Evolutionary conservation across 371 early-diverging fungal genomes (phyloP).

Genomic region (Rhizopus arrhizus): DNA sequence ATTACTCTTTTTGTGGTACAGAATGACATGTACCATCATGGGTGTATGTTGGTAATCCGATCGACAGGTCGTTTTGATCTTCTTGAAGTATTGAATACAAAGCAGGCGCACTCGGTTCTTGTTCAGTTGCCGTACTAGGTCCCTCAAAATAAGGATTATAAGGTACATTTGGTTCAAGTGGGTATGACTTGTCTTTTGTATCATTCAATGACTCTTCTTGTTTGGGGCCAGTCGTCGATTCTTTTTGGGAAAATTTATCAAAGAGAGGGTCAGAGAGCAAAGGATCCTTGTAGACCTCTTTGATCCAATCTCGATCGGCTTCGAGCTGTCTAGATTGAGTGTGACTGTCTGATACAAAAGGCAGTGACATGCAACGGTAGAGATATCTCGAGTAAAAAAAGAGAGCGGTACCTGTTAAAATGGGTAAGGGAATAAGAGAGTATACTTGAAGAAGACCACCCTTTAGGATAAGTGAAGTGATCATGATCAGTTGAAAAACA

Average conservation of each 20-base stretch:
- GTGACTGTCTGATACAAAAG: background rate
- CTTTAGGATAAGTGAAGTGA: conserved; percentile 60
- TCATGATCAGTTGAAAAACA: conserved; percentile 74
- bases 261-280: conserved; percentile 43
- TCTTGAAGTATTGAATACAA: background rate
- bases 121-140: background rate
- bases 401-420: conserved; percentile 56
- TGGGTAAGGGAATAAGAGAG: conserved; percentile 63
- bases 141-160: background rate
- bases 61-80: background rate
- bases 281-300: conserved; percentile 52
- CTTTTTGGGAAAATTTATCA: conserved; percentile 13
- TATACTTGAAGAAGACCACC: conserved; percentile 49
- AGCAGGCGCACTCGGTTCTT: conserved; percentile 1
- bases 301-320: conserved; percentile 17
- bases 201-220: background rate
- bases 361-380: background rate
- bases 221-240: background rate
- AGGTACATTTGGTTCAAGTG: background rate
- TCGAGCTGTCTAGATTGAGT: background rate
- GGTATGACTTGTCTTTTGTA: background rate
- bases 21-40: conserved; percentile 26
- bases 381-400: conserved; percentile 28
- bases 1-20: conserved; percentile 3
- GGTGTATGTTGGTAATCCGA: background rate